These are phyloP conservation scores for Linum usitatissimum DNA, from an alignment of 345 rosid genomes.

Conservation along the genomic window DNA sequence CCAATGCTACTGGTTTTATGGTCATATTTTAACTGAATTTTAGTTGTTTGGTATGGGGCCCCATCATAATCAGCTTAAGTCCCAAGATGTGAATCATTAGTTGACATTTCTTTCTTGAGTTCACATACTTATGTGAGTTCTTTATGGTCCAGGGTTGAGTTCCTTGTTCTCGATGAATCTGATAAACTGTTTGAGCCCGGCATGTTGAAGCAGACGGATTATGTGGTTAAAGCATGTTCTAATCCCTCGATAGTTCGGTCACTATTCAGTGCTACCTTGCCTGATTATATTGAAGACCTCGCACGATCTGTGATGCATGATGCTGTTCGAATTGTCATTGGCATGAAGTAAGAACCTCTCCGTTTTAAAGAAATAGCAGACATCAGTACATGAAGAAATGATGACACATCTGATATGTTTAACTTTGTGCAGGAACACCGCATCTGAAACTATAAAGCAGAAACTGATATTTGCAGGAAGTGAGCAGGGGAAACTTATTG, in stretches of 20 bases:
- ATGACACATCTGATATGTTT: background rate
- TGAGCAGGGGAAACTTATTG: constrained; percentile 90
- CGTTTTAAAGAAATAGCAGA: background rate
- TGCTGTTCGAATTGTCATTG: constrained; percentile 87
- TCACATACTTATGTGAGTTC: background rate
- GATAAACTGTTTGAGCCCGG: constrained; percentile 94
- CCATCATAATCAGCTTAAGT: no score
- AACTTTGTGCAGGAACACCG: constrained; percentile 56
- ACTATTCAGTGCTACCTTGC: constrained; percentile 92
- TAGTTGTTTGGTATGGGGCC: no score
- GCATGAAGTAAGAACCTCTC: constrained; percentile 59
- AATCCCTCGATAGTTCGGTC: constrained; percentile 77
- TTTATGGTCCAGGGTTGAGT: constrained; percentile 57
- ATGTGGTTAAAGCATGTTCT: constrained; percentile 82
- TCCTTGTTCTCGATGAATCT: constrained; percentile 91
- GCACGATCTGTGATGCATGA: constrained; percentile 92
- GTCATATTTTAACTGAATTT: no score
- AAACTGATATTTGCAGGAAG: constrained; percentile 79
- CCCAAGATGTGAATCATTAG: no score
- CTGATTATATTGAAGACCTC: constrained; percentile 89
- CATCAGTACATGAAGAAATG: constrained; percentile 3
- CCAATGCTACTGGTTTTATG: no score
- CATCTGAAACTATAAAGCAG: constrained; percentile 77
- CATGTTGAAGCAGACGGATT: constrained; percentile 78
- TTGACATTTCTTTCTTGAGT: no score